Percentiles rank a stretch among this genome's conserved stretches.
phyloP scores from a whole-genome alignment of 257 asterid species.

The Mitragyna speciosa region DNA sequence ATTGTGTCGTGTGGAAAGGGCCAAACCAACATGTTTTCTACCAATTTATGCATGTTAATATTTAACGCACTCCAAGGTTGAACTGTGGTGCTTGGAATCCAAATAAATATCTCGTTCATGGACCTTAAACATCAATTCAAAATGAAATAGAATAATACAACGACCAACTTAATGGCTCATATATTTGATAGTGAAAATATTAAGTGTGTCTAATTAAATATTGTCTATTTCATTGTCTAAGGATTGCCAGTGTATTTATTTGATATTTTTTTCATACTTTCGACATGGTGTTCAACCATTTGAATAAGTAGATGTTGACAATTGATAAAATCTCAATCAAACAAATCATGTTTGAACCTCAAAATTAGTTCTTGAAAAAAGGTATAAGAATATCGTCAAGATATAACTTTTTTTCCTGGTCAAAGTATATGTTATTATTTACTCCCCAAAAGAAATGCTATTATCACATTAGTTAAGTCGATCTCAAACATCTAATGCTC shows the following conservation, averaged over 20 bases:
- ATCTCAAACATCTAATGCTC: neutral
- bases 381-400: neutral
- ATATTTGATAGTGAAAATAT: neutral
- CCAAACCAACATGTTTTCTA: neutral
- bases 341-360: neutral
- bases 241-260: too few species aligned
- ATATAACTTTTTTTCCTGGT: neutral
- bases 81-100: too few species aligned
- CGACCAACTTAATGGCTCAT: too few species aligned
- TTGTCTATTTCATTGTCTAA: neutral
- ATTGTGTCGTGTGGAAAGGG: neutral
- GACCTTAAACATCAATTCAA: neutral
- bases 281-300: neutral
- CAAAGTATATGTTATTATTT: neutral
- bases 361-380: neutral
- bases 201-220: neutral
- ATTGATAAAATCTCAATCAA: neutral
- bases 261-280: too few species aligned
- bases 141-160: too few species aligned
- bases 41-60: too few species aligned
- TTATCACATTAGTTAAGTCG: neutral
- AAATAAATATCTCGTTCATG: too few species aligned
- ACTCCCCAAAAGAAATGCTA: too few species aligned
- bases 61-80: too few species aligned
- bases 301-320: neutral